Conservation (phyloP, 192 early-diverging fungal species). For the Helicostylum pulchrum region DNA sequence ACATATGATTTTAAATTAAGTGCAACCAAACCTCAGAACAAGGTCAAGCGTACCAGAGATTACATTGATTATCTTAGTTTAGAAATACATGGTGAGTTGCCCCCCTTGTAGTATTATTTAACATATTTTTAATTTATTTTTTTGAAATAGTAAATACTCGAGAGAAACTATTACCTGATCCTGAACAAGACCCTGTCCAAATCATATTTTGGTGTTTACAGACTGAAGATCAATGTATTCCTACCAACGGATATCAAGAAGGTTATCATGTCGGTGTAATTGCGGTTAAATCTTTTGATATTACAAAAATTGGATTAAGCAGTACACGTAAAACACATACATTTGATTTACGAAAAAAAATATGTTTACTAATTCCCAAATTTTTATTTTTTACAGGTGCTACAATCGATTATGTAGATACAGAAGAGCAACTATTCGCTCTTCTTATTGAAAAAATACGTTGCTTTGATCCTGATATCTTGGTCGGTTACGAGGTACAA, state of each 20-base stretch:
- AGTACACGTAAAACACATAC: background rate
- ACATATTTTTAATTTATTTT: no score
- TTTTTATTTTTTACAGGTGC: conserved; percentile 33
- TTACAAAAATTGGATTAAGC: conserved; percentile 29
- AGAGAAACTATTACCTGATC: conserved; percentile 62
- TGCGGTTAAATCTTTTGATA: conserved; percentile 31
- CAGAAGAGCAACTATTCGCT: conserved; percentile 62
- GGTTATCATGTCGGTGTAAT: conserved; percentile 49
- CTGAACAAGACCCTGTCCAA: conserved; percentile 57
- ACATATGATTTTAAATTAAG: conserved; percentile 65
- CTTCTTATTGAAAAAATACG: conserved; percentile 53
- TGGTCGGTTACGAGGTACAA: conserved; percentile 87
- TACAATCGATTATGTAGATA: conserved; percentile 37
- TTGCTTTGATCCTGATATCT: conserved; percentile 76
- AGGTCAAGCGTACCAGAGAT: conserved; percentile 41
- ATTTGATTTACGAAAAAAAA: background rate
- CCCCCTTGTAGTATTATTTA: background rate
- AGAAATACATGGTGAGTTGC: conserved; percentile 55
- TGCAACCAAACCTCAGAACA: conserved; percentile 43
- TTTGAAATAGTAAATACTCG: conserved; percentile 41
- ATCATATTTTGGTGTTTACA: conserved; percentile 70
- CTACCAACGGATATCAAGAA: conserved; percentile 37
- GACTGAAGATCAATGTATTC: conserved; percentile 40
- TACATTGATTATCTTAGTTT: conserved; percentile 55
- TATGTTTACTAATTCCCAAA: no score